Base-by-base conservation (phyloP, 495 filamentous ascomycete genomes). In the Rusavskia elegans region DNA sequence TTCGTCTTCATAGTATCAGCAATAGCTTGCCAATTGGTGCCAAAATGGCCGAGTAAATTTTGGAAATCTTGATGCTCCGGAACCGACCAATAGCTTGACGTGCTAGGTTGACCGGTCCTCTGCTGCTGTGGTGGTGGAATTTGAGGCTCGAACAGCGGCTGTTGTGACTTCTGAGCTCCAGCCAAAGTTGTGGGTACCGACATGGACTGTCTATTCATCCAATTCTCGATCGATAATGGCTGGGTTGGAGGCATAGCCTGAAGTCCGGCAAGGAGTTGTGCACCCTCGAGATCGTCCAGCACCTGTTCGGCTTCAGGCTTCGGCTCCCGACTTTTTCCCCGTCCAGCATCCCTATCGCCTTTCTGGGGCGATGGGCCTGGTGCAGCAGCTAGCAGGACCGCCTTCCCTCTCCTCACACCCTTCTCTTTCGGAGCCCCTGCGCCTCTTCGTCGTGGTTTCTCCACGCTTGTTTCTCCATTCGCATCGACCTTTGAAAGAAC, bases 41-140 rank as follows among this genome's bases (percentile, higher is more conserved):
- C 92, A 71, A 86, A 97, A 52, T 90, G 78, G 45, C 71, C 78
- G 41, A 97, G 70, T 49, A 89, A 67, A 25, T 72, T 74, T 1
- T 81, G 80, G 61, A 98, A 97, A 62, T 96, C 87, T 21, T 71
- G 80, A 30, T 83, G 77, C 64, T 98, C 92, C 2, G 85, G 82
- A 25, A 97, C 92, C 56, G 90, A 96, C 92, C 92, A 98, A 65
- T 98, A 98, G 62, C 92, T 96, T 2, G 87, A 94, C 69, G n/a
- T 72, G 71, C 38, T 76, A 69, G 29, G 66, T 59, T 56, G 61
- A 56, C 54, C 57, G 51, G 63, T 67, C 25, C 55, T 51, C 50
- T 62, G 66, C 41, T 61, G 55, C 55, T 46, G 59, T 27, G 19
- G 57, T 52, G 9, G 58, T 20, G 49, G 68, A 2, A 35, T 14